Conservation (phyloP, 2,329 filamentous ascomycete genomes). For the Colletotrichum sp. region DNA sequence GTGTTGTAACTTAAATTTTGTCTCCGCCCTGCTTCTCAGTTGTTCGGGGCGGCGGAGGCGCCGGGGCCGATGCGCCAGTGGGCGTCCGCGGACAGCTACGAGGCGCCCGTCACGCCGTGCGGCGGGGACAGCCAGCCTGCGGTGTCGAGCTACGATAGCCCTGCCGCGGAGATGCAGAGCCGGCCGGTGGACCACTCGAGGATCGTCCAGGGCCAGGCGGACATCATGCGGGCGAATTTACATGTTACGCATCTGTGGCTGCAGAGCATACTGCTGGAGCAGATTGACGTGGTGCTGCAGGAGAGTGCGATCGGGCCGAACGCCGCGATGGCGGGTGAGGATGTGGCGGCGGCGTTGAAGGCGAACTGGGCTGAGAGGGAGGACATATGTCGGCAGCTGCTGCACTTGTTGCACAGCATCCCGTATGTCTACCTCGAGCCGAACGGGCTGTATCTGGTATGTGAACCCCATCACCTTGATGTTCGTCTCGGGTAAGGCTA, state of each 20-base stretch:
- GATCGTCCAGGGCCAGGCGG: conserved; percentile 20
- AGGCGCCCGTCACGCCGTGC: background rate
- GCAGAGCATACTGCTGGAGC: conserved; percentile 38
- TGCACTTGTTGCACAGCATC: conserved; percentile 38
- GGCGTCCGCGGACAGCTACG: conserved; percentile 6
- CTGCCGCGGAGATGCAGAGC: background rate
- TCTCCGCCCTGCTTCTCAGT: too few relatives aligned
- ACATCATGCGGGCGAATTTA: conserved; percentile 36
- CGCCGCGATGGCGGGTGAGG: background rate
- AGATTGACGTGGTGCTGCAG: conserved; percentile 31
- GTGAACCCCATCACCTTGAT: background rate
- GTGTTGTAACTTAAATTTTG: too few relatives aligned
- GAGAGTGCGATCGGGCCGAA: conserved; percentile 7
- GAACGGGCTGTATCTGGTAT: conserved; percentile 37
- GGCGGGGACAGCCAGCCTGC: background rate
- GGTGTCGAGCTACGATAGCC: background rate
- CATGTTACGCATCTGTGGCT: conserved; percentile 43
- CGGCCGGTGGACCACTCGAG: background rate
- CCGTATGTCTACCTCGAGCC: conserved; percentile 34
- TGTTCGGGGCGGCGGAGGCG: too few relatives aligned
- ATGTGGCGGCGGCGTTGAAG: conserved; percentile 4
- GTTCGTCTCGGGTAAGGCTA: too few relatives aligned
- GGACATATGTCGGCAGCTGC: conserved; percentile 38
- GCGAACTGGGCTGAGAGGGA: conserved; percentile 36
- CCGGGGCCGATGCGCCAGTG: conserved; percentile 30